phyloP scores from a whole-genome alignment of 2,329 filamentous ascomycete genomes.

The Plenodomus tracheiphilus region DNA sequence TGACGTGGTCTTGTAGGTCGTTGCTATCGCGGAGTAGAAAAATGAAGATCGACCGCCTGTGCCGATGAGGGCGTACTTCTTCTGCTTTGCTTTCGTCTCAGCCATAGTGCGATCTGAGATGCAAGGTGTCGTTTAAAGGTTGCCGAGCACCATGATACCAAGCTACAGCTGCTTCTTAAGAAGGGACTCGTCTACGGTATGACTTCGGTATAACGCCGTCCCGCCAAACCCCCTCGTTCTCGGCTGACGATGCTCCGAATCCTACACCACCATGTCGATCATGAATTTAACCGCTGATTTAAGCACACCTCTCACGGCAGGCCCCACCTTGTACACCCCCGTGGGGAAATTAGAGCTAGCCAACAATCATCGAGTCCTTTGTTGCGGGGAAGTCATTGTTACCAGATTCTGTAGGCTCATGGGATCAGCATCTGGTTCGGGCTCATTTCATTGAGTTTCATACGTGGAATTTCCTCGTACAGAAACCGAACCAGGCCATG shows the following conservation, averaged over 20 bases:
- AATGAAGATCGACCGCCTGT: constrained; percentile 63
- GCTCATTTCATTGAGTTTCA: not conserved
- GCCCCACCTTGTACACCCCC: constrained; percentile 10
- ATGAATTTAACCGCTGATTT: constrained; percentile 5
- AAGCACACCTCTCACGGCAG: not conserved
- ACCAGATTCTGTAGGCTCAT: constrained; percentile 1
- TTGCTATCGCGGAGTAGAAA: constrained; percentile 63
- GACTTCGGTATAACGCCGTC: constrained; percentile 11
- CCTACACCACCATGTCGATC: constrained; percentile 10
- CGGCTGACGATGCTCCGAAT: constrained; percentile 13
- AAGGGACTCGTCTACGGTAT: constrained; percentile 3
- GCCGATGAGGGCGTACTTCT: constrained; percentile 59
- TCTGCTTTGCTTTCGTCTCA: constrained; percentile 13
- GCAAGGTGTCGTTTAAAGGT: not conserved
- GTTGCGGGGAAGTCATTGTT: constrained; percentile 12
- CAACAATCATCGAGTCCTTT: not conserved
- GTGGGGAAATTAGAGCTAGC: constrained; percentile 5
- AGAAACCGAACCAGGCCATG: not conserved
- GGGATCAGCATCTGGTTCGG: not conserved
- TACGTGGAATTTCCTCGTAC: constrained; percentile 8
- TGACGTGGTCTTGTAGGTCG: constrained; percentile 56
- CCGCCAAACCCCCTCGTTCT: constrained; percentile 10
- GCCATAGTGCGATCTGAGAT: constrained; percentile 7
- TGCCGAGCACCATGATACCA: constrained; percentile 1
- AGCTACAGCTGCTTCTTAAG: constrained; percentile 7